Conservation (phyloP, 352 stramenopile genomes). For the Pythium rhizo-oryzae region DNA sequence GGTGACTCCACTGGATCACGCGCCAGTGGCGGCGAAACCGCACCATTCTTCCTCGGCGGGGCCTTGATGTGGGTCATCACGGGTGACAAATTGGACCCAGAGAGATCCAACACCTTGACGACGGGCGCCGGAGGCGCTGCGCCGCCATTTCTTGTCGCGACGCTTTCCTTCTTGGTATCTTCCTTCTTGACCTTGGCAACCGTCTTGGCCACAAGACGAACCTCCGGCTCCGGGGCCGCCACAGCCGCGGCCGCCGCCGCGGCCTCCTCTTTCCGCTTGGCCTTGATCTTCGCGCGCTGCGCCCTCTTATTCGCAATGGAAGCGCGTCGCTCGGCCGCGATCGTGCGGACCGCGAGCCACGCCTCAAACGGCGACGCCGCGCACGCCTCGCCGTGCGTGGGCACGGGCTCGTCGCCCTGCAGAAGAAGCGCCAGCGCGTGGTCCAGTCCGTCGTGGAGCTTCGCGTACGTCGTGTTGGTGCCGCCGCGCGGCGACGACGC, state of each 20-base stretch:
- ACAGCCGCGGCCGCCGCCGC: neutral
- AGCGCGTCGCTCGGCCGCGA: constrained; percentile 27
- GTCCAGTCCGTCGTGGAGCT: constrained; percentile 53
- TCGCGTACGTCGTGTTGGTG: constrained; percentile 31
- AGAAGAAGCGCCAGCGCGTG: constrained; percentile 45
- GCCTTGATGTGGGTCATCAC: constrained; percentile 23
- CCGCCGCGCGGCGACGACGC: constrained; percentile 13
- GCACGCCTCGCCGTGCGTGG: constrained; percentile 5
- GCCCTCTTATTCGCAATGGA: constrained; percentile 36
- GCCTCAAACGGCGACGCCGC: constrained; percentile 14
- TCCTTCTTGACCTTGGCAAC: constrained; percentile 2
- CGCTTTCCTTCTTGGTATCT: neutral
- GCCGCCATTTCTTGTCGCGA: constrained; percentile 19
- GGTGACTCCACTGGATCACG: neutral
- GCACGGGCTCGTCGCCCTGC: constrained; percentile 24
- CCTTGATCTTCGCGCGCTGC: constrained; percentile 26
- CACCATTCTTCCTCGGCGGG: constrained; percentile 4
- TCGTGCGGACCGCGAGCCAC: constrained; percentile 27
- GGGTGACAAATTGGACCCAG: constrained; percentile 24
- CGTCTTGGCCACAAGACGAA: constrained; percentile 6
- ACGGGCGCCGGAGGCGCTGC: constrained; percentile 10
- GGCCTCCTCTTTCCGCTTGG: constrained; percentile 31
- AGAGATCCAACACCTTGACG: constrained; percentile 28
- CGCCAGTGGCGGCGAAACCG: neutral
- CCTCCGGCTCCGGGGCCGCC: neutral